Percentiles rank a stretch among this genome's conserved stretches.
phyloP scores from a whole-genome alignment of 495 filamentous ascomycete species.

The Gamarada debralockiae region DNA sequence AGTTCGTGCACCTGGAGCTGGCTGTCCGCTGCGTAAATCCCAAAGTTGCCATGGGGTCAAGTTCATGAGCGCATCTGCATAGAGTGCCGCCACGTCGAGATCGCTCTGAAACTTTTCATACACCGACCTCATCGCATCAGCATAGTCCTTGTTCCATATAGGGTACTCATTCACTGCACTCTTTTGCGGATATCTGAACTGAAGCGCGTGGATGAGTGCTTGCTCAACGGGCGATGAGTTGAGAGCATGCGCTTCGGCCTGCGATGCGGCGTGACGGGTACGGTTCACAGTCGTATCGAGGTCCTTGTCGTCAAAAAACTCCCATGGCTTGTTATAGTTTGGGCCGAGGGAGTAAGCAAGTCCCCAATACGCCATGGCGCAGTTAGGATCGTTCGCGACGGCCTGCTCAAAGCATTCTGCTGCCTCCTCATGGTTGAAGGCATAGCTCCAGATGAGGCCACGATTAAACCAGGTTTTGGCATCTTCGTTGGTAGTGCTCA shows the following conservation, averaged over 20 bases:
- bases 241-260: slow-evolving; percentile 36
- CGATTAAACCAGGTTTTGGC: slow-evolving; percentile 59
- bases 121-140: slow-evolving; percentile 55
- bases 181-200: slow-evolving; percentile 48
- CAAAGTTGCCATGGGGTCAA: slow-evolving; percentile 65
- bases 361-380: slow-evolving; percentile 66
- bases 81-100: slow-evolving; percentile 57
- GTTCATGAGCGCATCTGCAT: slow-evolving; percentile 66
- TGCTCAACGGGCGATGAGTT: slow-evolving; percentile 40
- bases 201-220: slow-evolving; percentile 55
- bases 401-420: slow-evolving; percentile 56
- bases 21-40: slow-evolving; percentile 55
- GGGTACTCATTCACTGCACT: slow-evolving; percentile 38
- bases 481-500: slow-evolving; percentile 39
- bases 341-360: slow-evolving; percentile 61
- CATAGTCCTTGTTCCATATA: slow-evolving; percentile 53
- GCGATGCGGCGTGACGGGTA: slow-evolving; percentile 38
- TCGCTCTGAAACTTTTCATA: slow-evolving; percentile 51
- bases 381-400: slow-evolving; percentile 45
- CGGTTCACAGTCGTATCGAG: slow-evolving; percentile 38
- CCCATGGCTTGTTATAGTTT: slow-evolving; percentile 75
- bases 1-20: slow-evolving; percentile 48
- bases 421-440: slow-evolving; percentile 64
- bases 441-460: slow-evolving; percentile 60
- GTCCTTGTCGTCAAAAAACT: slow-evolving; percentile 58